Evolutionary conservation across 805 yeast genomes (phyloP), one percentile per base, ranked within the genome.

Genomic region (Citeromyces matritensis): DNA sequence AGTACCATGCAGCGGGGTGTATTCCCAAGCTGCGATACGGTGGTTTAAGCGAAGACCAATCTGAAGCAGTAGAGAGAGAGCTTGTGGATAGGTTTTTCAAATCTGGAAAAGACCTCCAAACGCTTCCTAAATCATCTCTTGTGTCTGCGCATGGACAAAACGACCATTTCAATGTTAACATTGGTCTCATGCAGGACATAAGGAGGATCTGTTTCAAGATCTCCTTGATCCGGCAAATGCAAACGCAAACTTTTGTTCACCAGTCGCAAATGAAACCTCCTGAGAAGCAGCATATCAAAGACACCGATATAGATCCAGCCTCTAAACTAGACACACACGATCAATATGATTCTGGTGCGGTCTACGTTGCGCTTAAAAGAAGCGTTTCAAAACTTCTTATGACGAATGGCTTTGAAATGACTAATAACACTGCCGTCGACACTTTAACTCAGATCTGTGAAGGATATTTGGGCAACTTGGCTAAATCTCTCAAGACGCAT

Each of bases 381-480:
- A 69, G 77, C 26, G 70, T 82, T 0, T 69, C 86, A 12, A 83
- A 84, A 38, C 57, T 91, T 12, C 72, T 82, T 1, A 88, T 91
- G 97, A 77, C 83, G 26, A 74, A 78, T 27, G 98, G 98, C 0
- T 91, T 82, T 57, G 97, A 91, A 54, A 59, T 79, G 1, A 69
- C 93, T 0, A 83, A 82, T 41, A 71, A 78, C 9, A 58, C 63
- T 30, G 95, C 96, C 5, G 65, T 82, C 15, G 78, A 81, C 38
- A 68, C 83, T 2, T 53, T 91, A 34, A 71, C 95, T 0, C 93
- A 84, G 40, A 52, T 91, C 23, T 88, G 96, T 0, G 88, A 82
- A 30, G 76, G 67, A 37, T 86, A 81, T 45, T 48, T 91, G 54
- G 64, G 73, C 28, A 85, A 82, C 45, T 56, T 91, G 24, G 78